These are phyloP conservation scores for Fusarium sacchari DNA, from an alignment of 2,329 filamentous ascomycete species.

Conservation along the genomic window DNA sequence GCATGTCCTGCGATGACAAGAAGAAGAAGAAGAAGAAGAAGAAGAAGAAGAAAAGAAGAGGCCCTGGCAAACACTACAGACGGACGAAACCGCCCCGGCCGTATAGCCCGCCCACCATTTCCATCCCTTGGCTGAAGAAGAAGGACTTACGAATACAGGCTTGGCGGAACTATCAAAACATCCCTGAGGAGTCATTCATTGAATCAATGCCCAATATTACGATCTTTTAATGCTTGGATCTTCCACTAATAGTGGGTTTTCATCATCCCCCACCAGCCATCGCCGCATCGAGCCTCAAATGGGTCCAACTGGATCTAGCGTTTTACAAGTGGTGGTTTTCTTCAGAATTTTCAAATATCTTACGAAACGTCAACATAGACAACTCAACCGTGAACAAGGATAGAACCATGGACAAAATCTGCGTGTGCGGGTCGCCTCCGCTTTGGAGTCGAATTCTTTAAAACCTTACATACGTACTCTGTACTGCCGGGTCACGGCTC, in stretches of 20 bases:
- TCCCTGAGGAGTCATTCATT: not conserved
- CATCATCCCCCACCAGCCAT: slow-evolving; percentile 17
- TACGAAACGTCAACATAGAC: slow-evolving; percentile 8
- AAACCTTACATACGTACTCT: slow-evolving; percentile 10
- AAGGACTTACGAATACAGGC: slow-evolving; percentile 1
- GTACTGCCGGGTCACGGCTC: not conserved
- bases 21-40: no score
- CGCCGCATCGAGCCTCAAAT: slow-evolving; percentile 19
- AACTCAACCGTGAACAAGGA: slow-evolving; percentile 27
- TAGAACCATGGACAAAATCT: slow-evolving; percentile 34
- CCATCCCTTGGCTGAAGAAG: not conserved
- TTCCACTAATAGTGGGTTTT: slow-evolving; percentile 18
- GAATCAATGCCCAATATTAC: not conserved
- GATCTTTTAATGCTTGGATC: slow-evolving; percentile 1
- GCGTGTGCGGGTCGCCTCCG: slow-evolving; percentile 16
- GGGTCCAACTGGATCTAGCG: slow-evolving; percentile 20
- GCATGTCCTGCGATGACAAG: slow-evolving; percentile 2
- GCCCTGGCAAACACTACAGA: slow-evolving; percentile 17
- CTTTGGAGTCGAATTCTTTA: slow-evolving; percentile 11
- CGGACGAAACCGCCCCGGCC: slow-evolving; percentile 13
- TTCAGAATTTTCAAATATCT: slow-evolving; percentile 12
- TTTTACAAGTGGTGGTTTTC: slow-evolving; percentile 13
- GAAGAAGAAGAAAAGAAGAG: slow-evolving; percentile 4
- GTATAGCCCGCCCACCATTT: not conserved
- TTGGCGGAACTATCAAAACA: slow-evolving; percentile 12